Base-by-base conservation (phyloP, 2,329 filamentous ascomycete genomes). In the Fusarium setosum region DNA sequence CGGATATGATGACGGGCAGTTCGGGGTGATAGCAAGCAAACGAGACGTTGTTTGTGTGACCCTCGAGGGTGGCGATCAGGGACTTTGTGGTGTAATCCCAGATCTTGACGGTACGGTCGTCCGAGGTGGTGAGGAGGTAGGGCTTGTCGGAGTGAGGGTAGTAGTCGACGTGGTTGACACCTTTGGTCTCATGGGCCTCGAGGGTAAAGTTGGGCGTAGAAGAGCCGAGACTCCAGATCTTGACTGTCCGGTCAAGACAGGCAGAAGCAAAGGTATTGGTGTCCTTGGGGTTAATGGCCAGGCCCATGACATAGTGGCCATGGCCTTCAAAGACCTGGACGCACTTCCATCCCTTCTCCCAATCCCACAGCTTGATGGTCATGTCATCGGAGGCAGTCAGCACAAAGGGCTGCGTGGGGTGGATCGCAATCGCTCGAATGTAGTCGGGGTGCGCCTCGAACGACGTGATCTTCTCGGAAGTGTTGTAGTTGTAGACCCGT, bases 31-130 rank as follows among this genome's bases (percentile, higher is more conserved):
- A 99, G 80, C 94, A 96, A 48, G 96, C 96, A 75, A 98, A 99
- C 4, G 94, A 97, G 45, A 99, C 96, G 74, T 99, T 99, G 79
- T 94, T 97, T 26, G 94, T 97, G 79, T 99, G 96, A 24, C 96
- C 96, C 79, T 99, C 96, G 45, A 99, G 86, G 4, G 95, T 98
- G 26, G 96, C 96, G 75, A 98, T 97, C 68, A 98, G 84, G 12
- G 94, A 96, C 82, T 99, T 99, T 47, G 94, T 98, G 12, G 95
- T 98, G 83, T 99, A 98, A 77, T 99, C 96, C 95, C 96, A 99
- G 55, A 99, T 89, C 84, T 98, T 98, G 72, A 98, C 93, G 1
- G 95, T 98, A 73, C 93, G 90, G 79, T 98, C 96, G 77, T 99
- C 96, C 8, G 94, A 97, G 13, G 95, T 97, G 21, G 96, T 99